Evolutionary conservation across 208 protist genomes (phyloP), one percentile per base, ranked within the genome.

Genomic region (Crithidia thermophila): DNA sequence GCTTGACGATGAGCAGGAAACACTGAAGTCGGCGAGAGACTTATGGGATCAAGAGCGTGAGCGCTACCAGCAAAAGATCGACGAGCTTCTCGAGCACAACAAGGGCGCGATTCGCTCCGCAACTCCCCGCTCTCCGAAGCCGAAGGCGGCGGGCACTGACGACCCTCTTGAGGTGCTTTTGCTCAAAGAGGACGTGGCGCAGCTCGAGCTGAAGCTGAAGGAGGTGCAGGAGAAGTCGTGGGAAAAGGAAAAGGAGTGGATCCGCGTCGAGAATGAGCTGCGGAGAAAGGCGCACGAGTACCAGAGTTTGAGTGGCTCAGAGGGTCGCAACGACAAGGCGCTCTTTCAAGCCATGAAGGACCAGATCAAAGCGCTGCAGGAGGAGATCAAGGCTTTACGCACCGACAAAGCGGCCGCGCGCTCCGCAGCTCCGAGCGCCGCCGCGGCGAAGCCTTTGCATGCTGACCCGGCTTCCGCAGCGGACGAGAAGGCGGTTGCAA

Each of bases 151-250:
- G 23, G 21, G n/a, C 11, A 31, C 16, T 46, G 65, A 66, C 11
- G 66, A 69, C n/a, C 67, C 64, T 16, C 51, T 91, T 33, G 80
- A 88, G 62, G 74, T 89, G 50, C 37, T 67, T 23, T 59, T 94
- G 18, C 67, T 94, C 23, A 87, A 85, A 51, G 85, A 92, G 49
- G 85, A 94, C 40, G 82, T 91, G 51, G 72, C 67, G 2, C 72
- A 88, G 43, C 84, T 94, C 39, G 88, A 94, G 50, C 33, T 69
- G 30, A 91, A 89, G 47, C 42, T 94, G 39, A 84, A 82, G 40
- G 73, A 83, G 16, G 25, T 60, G 20, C 72, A 90, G 45, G 62
- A 94, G 31, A 75, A 67, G 31, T 58, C 74, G 49, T 87, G 85
- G 80, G 31, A 59, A 27, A 92, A 87, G 70, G 88, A 94, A 57